These are phyloP conservation scores for Fraxinus americana DNA, from an alignment of 257 asterid species.

Conservation along the genomic window DNA sequence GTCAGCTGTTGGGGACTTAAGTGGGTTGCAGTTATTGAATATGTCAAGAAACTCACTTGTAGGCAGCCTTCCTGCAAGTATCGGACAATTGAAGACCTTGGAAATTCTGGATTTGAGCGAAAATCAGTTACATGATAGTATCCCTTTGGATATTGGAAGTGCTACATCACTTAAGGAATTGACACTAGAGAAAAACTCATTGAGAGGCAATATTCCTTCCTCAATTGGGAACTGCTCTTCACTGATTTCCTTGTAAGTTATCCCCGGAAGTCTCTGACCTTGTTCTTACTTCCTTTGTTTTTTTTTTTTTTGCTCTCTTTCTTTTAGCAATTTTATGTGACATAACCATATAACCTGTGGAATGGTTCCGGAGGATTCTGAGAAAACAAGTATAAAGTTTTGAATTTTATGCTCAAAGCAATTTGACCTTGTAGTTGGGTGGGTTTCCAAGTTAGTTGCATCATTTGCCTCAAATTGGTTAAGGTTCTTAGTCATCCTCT, in stretches of 20 bases:
- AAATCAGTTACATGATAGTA: constrained; percentile 66
- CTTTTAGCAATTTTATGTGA: constrained; percentile 9
- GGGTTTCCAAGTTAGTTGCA: constrained; percentile 9
- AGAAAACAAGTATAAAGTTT: not conserved
- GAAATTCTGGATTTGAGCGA: constrained; percentile 62
- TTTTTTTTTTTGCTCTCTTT: not conserved
- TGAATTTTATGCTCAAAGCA: constrained; percentile 11
- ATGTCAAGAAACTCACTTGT: constrained; percentile 50
- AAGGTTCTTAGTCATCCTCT: not conserved
- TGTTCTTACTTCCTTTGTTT: constrained; percentile 1
- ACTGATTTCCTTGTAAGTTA: constrained; percentile 66
- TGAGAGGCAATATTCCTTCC: constrained; percentile 60
- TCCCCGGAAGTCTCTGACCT: not conserved
- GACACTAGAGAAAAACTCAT: constrained; percentile 55
- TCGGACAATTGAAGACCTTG: constrained; percentile 51
- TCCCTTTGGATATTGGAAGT: constrained; percentile 73
- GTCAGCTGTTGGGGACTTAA: constrained; percentile 50
- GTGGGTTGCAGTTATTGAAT: constrained; percentile 53
- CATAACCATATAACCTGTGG: constrained; percentile 15
- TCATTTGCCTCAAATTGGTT: not conserved
- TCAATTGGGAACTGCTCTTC: constrained; percentile 64
- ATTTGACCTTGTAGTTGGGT: not conserved
- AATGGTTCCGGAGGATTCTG: not conserved
- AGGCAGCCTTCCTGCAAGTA: constrained; percentile 53
- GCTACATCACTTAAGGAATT: constrained; percentile 56